A percentile compares a stretch with the other conserved stretches of the same genome.
These are phyloP conservation scores for Corchorus olitorius DNA, from an alignment of 345 rosid genomes.

Conservation along the genomic window DNA sequence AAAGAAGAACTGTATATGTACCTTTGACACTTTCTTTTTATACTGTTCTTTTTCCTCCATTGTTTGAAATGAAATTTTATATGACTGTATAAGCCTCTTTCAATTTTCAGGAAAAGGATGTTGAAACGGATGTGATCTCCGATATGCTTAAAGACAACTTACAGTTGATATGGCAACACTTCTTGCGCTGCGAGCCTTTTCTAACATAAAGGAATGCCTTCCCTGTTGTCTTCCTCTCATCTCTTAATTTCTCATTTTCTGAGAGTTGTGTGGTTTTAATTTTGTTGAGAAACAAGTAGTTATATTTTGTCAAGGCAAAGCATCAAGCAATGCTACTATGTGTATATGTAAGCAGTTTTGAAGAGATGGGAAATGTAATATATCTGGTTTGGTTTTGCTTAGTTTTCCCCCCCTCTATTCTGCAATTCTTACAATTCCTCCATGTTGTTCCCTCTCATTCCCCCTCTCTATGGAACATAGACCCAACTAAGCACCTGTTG, in stretches of 20 bases:
- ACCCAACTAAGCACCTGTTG: no score
- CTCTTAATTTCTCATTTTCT: background rate
- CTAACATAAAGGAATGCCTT: conserved; percentile 8
- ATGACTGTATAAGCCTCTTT: background rate
- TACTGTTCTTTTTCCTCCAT: background rate
- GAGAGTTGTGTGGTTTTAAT: background rate
- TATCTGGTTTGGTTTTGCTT: background rate
- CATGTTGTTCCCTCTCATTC: background rate
- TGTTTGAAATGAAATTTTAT: background rate
- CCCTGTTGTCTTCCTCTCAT: background rate
- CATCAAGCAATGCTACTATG: background rate
- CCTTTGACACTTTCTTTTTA: background rate
- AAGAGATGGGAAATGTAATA: background rate
- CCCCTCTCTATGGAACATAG: no score
- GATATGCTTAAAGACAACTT: conserved; percentile 41
- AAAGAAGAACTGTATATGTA: background rate
- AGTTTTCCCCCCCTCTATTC: background rate
- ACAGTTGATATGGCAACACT: conserved; percentile 45
- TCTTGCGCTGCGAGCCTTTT: conserved; percentile 27
- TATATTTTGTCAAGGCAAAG: background rate
- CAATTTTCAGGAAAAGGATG: conserved; percentile 35
- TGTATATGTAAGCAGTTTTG: background rate
- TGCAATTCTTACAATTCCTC: background rate
- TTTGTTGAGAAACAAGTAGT: background rate
- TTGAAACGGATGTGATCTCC: conserved; percentile 17